These are phyloP conservation scores for Penicillium sp. DNA, from an alignment of 2,329 filamentous ascomycete species.

Conservation along the genomic window DNA sequence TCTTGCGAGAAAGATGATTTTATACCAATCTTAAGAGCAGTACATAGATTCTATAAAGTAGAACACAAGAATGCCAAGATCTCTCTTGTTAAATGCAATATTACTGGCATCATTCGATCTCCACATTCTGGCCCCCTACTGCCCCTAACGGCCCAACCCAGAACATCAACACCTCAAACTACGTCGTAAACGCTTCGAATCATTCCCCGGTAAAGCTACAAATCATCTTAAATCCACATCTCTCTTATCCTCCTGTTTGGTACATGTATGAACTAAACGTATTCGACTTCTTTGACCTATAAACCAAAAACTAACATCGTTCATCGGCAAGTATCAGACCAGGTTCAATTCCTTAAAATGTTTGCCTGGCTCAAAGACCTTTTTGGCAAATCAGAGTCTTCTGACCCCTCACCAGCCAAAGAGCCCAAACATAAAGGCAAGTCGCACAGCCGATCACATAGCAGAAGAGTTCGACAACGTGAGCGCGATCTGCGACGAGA, in stretches of 20 bases:
- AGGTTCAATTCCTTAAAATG: neutral
- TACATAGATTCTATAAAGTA: no score
- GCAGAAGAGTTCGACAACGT: neutral
- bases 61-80: neutral
- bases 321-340: neutral
- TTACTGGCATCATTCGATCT: neutral
- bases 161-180: neutral
- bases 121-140: neutral
- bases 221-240: neutral
- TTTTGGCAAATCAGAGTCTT: neutral
- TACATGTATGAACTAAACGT: neutral
- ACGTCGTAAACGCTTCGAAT: neutral
- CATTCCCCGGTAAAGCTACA: neutral
- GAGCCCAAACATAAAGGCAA: neutral
- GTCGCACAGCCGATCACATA: neutral
- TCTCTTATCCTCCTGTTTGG: neutral
- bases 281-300: neutral
- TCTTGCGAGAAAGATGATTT: no score
- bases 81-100: neutral
- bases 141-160: neutral
- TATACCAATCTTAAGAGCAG: no score
- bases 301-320: neutral
- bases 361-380: neutral
- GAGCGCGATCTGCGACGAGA: constrained; percentile 1
- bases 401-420: neutral